These are phyloP conservation scores for Chytriomyces sp. DNA, from an alignment of 192 early-diverging fungal species.

Conservation along the genomic window DNA sequence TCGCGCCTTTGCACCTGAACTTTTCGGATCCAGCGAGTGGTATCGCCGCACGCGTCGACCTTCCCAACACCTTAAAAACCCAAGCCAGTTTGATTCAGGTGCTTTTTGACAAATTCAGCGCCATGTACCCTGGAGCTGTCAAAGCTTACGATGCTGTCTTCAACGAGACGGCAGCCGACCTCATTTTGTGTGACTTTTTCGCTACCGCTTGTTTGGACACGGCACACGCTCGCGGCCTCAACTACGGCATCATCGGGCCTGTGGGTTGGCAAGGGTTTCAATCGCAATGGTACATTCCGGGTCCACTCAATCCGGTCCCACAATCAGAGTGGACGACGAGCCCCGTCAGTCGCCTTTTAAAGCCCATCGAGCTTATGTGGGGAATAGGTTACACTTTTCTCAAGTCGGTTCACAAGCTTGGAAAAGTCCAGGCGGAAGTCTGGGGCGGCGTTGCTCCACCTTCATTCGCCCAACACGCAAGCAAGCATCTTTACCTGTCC, in stretches of 20 bases:
- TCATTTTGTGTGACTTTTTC: conserved; percentile 15
- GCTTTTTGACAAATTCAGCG: neutral
- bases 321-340: conserved; percentile 2
- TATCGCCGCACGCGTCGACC: neutral
- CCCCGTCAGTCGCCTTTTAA: neutral
- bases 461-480: neutral
- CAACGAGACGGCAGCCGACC: neutral
- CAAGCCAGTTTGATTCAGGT: neutral
- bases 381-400: neutral
- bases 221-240: neutral
- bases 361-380: neutral
- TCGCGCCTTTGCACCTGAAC: neutral
- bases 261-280: conserved; percentile 8
- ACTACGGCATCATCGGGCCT: neutral
- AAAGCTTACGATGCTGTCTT: neutral
- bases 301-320: neutral
- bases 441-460: neutral
- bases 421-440: neutral
- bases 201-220: conserved; percentile 6
- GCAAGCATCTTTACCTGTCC: neutral
- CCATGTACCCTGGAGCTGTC: neutral
- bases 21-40: neutral
- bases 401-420: neutral
- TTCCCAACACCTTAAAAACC: neutral
- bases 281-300: conserved; percentile 16